Evolutionary conservation across 345 rosid genomes (phyloP).

Genomic region (Noccaea caerulescens): DNA sequence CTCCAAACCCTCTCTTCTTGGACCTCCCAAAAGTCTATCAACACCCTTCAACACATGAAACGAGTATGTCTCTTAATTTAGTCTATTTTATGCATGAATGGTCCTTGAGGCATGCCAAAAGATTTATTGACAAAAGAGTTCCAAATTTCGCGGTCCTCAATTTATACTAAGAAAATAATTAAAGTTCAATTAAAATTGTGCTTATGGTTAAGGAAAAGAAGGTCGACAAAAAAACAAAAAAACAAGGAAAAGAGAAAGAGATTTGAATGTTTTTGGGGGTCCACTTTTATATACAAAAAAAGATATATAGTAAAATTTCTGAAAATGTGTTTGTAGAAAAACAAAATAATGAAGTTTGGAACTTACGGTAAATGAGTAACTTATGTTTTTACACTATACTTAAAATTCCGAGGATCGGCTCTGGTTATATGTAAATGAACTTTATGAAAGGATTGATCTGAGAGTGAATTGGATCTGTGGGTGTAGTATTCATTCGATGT

Average conservation of each 20-base stretch:
- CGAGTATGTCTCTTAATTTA: constrained; percentile 51
- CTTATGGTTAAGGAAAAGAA: background rate
- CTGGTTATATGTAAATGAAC: background rate
- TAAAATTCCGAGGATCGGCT: background rate
- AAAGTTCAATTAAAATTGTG: background rate
- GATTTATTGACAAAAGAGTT: constrained; percentile 3
- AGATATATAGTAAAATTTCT: too few relatives aligned
- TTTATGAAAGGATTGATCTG: constrained; percentile 6
- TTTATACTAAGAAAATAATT: background rate
- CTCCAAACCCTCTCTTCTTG: constrained; percentile 59
- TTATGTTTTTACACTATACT: background rate
- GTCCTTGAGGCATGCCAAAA: constrained; percentile 26
- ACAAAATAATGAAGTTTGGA: background rate
- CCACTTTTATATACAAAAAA: background rate
- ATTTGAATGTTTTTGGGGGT: background rate
- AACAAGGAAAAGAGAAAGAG: background rate
- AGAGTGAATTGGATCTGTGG: constrained; percentile 22
- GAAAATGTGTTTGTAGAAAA: too few relatives aligned
- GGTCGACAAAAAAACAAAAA: too few relatives aligned
- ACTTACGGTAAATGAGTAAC: background rate
- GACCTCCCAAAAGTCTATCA: constrained; percentile 55
- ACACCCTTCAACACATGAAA: constrained; percentile 89
- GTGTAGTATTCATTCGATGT: constrained; percentile 91
- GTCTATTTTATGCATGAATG: constrained; percentile 32
- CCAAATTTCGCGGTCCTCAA: constrained; percentile 30